Conservation (phyloP, 768 basidiomycete species). For the Trametes cingulata region DNA sequence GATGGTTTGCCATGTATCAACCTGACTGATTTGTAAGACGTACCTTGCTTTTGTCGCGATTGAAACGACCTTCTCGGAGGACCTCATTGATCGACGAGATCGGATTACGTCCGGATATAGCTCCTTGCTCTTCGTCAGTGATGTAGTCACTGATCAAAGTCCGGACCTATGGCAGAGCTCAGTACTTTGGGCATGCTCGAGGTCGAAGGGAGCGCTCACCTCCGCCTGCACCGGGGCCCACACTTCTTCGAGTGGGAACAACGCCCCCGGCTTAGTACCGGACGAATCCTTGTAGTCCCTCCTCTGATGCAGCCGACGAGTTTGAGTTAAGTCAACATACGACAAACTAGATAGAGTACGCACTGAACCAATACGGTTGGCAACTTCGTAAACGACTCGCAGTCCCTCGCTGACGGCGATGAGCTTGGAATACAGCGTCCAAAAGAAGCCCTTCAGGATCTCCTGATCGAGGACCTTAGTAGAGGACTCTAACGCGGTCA, state of each 20-base stretch:
- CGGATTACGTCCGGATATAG: slow-evolving; percentile 78
- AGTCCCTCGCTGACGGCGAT: slow-evolving; percentile 92
- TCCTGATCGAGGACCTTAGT: slow-evolving; percentile 79
- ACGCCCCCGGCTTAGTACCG: slow-evolving; percentile 68
- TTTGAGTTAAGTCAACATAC: background rate
- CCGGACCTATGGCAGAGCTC: slow-evolving; percentile 57
- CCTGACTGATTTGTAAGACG: background rate
- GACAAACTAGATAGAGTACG: slow-evolving; percentile 35
- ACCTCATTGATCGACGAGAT: slow-evolving; percentile 94
- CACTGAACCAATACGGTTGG: slow-evolving; percentile 88
- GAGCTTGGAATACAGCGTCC: slow-evolving; percentile 95
- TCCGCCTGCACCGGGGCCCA: slow-evolving; percentile 90
- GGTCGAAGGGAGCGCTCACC: slow-evolving; percentile 45
- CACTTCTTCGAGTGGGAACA: slow-evolving; percentile 84
- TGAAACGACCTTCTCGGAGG: slow-evolving; percentile 78
- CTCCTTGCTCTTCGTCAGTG: slow-evolving; percentile 85
- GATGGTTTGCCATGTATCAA: background rate
- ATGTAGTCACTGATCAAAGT: slow-evolving; percentile 86
- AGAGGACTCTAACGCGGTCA: slow-evolving; percentile 73
- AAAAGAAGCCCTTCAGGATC: slow-evolving; percentile 88
- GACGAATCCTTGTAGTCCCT: slow-evolving; percentile 90
- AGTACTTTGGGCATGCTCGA: background rate
- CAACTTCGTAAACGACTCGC: slow-evolving; percentile 86
- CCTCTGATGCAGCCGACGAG: slow-evolving; percentile 49
- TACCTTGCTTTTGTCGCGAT: slow-evolving; percentile 81